These are phyloP conservation scores for Trichothecium roseum DNA, from an alignment of 2,329 filamentous ascomycete genomes.

Conservation along the genomic window DNA sequence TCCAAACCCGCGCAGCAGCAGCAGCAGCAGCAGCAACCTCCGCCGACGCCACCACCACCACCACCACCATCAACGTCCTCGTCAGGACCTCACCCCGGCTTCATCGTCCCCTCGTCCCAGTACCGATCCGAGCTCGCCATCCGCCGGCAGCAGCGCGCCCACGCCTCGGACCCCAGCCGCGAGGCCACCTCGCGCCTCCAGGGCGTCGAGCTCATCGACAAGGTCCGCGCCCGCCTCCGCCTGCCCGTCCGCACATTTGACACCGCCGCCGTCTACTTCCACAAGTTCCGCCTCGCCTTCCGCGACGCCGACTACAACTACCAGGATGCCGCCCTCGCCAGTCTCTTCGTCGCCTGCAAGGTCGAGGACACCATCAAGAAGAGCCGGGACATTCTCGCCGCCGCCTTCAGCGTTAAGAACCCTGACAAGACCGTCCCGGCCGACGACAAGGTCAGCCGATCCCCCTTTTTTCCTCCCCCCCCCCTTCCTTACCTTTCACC, in stretches of 20 bases:
- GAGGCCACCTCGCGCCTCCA: conserved; percentile 76
- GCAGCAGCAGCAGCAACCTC: neutral
- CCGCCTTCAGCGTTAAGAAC: conserved; percentile 75
- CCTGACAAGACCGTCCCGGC: conserved; percentile 57
- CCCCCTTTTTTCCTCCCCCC: neutral
- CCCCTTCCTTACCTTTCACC: neutral
- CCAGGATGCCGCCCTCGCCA: conserved; percentile 76
- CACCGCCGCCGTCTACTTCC: conserved; percentile 85
- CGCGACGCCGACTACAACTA: conserved; percentile 79
- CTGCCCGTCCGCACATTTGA: conserved; percentile 84
- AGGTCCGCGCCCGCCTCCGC: conserved; percentile 66
- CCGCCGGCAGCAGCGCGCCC: conserved; percentile 55
- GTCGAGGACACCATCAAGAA: conserved; percentile 98
- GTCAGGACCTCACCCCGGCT: conserved; percentile 34
- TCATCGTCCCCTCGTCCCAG: conserved; percentile 44
- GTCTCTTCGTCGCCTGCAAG: conserved; percentile 89
- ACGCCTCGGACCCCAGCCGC: conserved; percentile 62
- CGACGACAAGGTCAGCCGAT: conserved; percentile 63
- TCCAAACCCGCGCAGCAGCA: neutral
- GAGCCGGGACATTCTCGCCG: conserved; percentile 83
- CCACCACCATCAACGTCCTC: conserved; percentile 3
- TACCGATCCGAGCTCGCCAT: conserved; percentile 77
- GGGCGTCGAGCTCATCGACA: conserved; percentile 82
- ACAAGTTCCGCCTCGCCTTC: conserved; percentile 82
- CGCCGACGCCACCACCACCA: neutral